Percentiles rank a stretch among this genome's conserved stretches.
Evolutionary conservation across 345 rosid species (phyloP).

Genomic region (Gossypium longicalyx): DNA sequence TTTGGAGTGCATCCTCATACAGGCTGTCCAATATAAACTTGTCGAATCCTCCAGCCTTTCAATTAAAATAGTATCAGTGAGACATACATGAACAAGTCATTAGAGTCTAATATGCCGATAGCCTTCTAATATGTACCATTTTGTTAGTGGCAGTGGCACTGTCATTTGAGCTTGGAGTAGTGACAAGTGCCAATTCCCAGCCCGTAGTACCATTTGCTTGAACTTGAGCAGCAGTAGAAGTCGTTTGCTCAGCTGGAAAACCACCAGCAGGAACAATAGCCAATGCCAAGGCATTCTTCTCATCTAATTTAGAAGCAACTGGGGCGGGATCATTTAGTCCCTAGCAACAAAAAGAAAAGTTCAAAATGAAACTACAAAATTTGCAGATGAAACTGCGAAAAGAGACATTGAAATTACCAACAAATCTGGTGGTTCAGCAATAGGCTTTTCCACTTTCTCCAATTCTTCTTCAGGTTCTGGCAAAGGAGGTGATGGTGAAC

Average conservation of each 20-base stretch:
- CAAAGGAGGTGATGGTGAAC: constrained; percentile 44
- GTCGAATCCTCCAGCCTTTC: constrained; percentile 92
- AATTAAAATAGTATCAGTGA: constrained; percentile 7
- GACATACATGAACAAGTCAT: background rate
- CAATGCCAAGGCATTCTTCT: constrained; percentile 87
- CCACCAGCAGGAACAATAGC: constrained; percentile 91
- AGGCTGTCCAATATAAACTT: constrained; percentile 87
- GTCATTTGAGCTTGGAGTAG: constrained; percentile 86
- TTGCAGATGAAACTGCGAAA: background rate
- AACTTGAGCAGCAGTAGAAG: constrained; percentile 34
- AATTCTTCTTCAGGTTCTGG: constrained; percentile 63
- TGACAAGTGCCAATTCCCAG: constrained; percentile 94
- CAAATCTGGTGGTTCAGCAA: constrained; percentile 69
- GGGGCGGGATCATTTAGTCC: constrained; percentile 74
- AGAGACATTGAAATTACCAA: constrained; percentile 42
- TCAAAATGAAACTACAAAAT: constrained; percentile 6
- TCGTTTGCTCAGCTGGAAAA: constrained; percentile 57
- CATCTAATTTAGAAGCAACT: constrained; percentile 61
- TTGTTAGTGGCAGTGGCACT: constrained; percentile 61
- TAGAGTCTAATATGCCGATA: background rate
- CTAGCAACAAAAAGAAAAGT: constrained; percentile 30
- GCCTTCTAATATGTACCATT: constrained; percentile 45
- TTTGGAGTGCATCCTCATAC: constrained; percentile 90
- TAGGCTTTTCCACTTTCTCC: constrained; percentile 36
- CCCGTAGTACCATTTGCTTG: constrained; percentile 55